Evolutionary conservation across 305 asterid genomes (phyloP).

Genomic region (Solanum chacoense): DNA sequence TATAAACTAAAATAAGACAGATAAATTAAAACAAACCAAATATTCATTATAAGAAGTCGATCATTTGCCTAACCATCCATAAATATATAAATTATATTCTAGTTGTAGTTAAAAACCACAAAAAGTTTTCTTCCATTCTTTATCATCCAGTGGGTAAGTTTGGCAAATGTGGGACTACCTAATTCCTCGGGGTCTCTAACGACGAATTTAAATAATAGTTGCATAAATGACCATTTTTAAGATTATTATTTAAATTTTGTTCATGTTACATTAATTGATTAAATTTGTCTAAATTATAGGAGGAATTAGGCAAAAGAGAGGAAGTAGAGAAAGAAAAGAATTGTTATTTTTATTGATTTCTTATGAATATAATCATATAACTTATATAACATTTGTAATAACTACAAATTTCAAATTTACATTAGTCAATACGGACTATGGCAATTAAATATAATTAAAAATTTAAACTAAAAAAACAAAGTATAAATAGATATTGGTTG

Average conservation of each 20-base stretch:
- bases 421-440: too few species aligned
- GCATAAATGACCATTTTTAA: background rate
- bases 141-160: background rate
- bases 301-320: background rate
- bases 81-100: background rate
- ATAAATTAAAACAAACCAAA: background rate
- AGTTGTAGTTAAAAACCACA: background rate
- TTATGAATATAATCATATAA: background rate
- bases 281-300: background rate
- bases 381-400: background rate
- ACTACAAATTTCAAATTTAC: background rate
- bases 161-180: background rate
- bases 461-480: too few species aligned
- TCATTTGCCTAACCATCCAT: background rate
- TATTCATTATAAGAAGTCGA: background rate
- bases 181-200: background rate
- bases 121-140: background rate
- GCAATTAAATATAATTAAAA: too few species aligned
- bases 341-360: background rate
- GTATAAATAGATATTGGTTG: too few species aligned
- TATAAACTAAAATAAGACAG: background rate
- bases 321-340: background rate
- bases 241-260: background rate
- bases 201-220: background rate
- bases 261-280: background rate